Evolutionary conservation across 1,284 basidiomycete genomes (phyloP), one percentile per base, ranked within the genome.

Genomic region (Melanopsichium pennsylvanicum): DNA sequence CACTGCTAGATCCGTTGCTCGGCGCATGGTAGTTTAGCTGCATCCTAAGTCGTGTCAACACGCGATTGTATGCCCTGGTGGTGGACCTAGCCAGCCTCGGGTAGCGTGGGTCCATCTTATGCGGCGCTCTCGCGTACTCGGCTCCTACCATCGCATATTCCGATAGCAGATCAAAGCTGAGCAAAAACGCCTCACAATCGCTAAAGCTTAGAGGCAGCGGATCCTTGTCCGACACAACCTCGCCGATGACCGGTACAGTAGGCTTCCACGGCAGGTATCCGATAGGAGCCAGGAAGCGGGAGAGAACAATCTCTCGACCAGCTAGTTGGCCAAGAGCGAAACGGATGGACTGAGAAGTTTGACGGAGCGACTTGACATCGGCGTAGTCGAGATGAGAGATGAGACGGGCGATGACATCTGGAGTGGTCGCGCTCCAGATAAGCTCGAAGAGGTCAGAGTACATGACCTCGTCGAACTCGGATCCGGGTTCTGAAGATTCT

Each of bases 61-160:
- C 73, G 10, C 79, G 72, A 39, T 80, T 82, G 59, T 79, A 81
- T 2, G 82, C 81, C 15, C 83, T 67, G 12, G 81, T 82, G 0
- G 80, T 72, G 2, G 80, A 75, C 2, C 81, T 62, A 1, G 81
- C 75, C 22, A 83, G 46, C 34, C 73, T 64, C 5, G 78, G 75
- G 5, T 76, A 76, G 2, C 68, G 56, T 4, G 69, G 51, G 49
- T 82, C 74, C 46, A 83, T 71, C 25, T 73, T 68, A 19, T 74
- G 70, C 18, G 62, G 52, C 2, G 49, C 48, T 32, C 52, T 31
- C 8, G 71, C 58, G 50, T 72, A 80, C 38, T 60, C 64, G 6
- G 66, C 45, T 6, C 59, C 76, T 0, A 77, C 79, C 16, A 55
- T 40, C 12, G 39, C 55, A 31, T 78, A 78, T 46, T 81, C 79